Conservation (phyloP, 768 basidiomycete genomes). For the Lentinula detonsa region DNA sequence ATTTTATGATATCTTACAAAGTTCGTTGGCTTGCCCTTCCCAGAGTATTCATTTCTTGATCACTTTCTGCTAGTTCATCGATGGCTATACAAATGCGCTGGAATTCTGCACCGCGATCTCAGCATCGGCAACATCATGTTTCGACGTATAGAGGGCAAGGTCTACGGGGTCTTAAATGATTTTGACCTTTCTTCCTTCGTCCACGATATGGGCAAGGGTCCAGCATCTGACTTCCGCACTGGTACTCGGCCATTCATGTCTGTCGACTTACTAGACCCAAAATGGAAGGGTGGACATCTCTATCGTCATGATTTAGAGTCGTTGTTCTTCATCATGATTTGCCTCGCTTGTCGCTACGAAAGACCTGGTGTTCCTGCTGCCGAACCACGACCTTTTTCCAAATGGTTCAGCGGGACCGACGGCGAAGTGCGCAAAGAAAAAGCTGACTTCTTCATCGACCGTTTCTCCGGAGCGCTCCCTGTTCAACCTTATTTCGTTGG, state of each 20-base stretch:
- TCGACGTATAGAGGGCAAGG: neutral
- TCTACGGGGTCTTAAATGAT: neutral
- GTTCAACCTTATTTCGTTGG: too few relatives aligned
- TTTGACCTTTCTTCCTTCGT: neutral
- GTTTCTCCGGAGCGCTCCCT: too few relatives aligned
- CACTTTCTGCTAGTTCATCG: neutral
- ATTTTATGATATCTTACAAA: neutral
- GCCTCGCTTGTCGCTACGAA: neutral
- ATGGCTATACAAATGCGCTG: neutral
- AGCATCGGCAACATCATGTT: neutral
- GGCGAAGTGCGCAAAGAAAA: neutral
- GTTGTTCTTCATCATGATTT: neutral
- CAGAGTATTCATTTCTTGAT: neutral
- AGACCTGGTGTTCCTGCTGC: neutral
- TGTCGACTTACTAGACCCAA: neutral
- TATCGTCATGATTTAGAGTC: neutral
- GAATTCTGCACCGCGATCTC: neutral
- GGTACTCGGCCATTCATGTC: neutral
- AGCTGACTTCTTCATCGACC: too few relatives aligned
- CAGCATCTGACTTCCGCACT: neutral
- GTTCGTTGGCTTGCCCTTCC: neutral
- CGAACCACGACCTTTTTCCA: neutral
- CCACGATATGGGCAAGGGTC: neutral
- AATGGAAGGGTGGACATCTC: neutral
- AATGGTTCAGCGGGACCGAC: slow-evolving; percentile 4